Evolutionary conservation across 352 stramenopile genomes (phyloP), one percentile per base, ranked within the genome.

Genomic region (Phytophthora fragariaefolia): DNA sequence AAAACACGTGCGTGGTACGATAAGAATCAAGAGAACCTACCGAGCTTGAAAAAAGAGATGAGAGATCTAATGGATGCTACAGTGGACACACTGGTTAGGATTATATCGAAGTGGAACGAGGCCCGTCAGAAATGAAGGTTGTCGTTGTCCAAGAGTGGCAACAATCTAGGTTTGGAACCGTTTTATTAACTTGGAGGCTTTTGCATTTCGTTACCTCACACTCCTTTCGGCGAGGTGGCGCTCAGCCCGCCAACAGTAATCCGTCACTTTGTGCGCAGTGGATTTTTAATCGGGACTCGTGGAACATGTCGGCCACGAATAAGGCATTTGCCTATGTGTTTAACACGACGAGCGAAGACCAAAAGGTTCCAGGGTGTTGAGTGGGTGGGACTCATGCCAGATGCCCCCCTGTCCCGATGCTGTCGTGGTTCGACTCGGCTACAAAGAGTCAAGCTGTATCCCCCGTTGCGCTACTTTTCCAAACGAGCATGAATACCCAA

Each of bases 1-100:
- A 69, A 69, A 23, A 64, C 54, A 15, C 53, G 54, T 3, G 34
- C 17, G 2, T 69, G 62, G 53, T 65, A 51, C 38, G 24, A 51
- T 17, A 32, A 50, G 10, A 50, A 10, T 24, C 7, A 28, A 18
- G 3, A 4, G 6, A 28, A 42, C 1, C 15, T 60, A 6, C 17
- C 17, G 1, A 3, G 5, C 10, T 42, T 60, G 23, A 60, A 60
- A 3, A 43, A 30, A 15, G 52, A 50, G 24, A 15, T 60, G 17
- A 4, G 18, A 17, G 1, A 15, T 5, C 18, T 60, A 1, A 50
- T 17, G 26, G 12, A 15, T 6, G n/a, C 26, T 30, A 51, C 40
- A 4, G 18, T 23, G 13, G n/a, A 52, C 20, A 45, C 17, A 5
- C 27, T 51, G 38, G 24, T 60, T 6, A 46, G 23, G 18, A 13